Percentiles rank a stretch among this genome's conserved stretches.
These are phyloP conservation scores for Plasmodium chabaudi DNA, from an alignment of 169 alveolate genomes.

Conservation along the genomic window DNA sequence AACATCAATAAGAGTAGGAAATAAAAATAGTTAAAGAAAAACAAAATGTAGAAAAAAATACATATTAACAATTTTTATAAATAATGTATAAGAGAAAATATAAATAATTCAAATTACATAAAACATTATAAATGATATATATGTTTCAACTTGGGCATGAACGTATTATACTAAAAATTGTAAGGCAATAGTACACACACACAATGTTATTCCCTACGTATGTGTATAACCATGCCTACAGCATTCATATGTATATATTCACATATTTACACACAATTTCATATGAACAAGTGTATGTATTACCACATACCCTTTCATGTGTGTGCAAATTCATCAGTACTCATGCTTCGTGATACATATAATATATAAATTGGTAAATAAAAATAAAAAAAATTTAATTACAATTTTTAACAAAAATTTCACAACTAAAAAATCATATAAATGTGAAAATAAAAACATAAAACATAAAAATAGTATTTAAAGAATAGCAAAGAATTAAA, in stretches of 20 bases:
- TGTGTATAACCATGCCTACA: background rate
- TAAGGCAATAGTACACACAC: background rate
- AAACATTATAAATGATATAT: no score
- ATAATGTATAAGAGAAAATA: no score
- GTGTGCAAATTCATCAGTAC: no score
- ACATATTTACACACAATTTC: background rate
- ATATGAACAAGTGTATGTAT: slow-evolving; percentile 2
- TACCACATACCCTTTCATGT: background rate
- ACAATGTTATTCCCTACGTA: background rate
- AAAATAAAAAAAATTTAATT: background rate
- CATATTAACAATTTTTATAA: no score
- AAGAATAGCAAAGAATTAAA: no score
- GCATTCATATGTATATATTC: background rate
- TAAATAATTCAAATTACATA: no score
- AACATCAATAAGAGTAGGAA: no score
- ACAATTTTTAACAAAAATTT: background rate
- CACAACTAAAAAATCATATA: background rate
- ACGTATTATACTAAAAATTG: background rate
- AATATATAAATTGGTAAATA: background rate
- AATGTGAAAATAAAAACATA: background rate
- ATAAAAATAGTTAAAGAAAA: no score
- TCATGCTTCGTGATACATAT: no score
- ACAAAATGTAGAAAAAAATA: no score
- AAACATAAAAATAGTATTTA: no score
- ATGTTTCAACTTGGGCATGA: no score